A percentile compares a stretch with the other conserved stretches of the same genome.
Conservation (phyloP, 2,329 filamentous ascomycete species). For the Orbilia blumenaviensis region DNA sequence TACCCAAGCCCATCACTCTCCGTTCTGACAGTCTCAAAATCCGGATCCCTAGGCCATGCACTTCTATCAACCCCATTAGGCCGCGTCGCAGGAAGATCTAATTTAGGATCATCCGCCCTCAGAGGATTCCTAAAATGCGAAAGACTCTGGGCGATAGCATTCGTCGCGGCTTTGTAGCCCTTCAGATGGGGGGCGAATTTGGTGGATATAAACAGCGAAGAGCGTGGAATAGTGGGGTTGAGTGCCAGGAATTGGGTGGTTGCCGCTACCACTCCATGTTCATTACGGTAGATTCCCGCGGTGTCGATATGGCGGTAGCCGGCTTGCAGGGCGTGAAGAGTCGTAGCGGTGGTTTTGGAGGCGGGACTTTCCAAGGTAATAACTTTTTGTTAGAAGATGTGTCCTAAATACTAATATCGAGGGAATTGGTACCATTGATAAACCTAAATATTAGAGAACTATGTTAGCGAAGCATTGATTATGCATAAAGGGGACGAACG, state of each 20-base stretch:
- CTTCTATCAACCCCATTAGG: slow-evolving; percentile 13
- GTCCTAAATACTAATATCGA: background rate
- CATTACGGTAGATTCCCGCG: slow-evolving; percentile 69
- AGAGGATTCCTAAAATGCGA: slow-evolving; percentile 45
- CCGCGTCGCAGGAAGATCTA: slow-evolving; percentile 15
- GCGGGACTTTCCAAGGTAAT: slow-evolving; percentile 58
- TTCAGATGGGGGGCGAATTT: slow-evolving; percentile 67
- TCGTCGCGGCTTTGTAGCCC: slow-evolving; percentile 72
- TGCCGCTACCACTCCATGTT: slow-evolving; percentile 66
- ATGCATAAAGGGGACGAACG: background rate
- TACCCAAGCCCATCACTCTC: slow-evolving; percentile 48
- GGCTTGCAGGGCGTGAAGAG: slow-evolving; percentile 64
- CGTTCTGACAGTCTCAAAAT: background rate
- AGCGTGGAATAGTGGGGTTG: slow-evolving; percentile 65
- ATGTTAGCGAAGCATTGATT: background rate
- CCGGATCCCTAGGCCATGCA: slow-evolving; percentile 34
- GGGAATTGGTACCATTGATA: slow-evolving; percentile 34
- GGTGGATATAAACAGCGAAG: slow-evolving; percentile 71
- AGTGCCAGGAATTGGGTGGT: slow-evolving; percentile 61
- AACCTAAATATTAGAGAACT: slow-evolving; percentile 6
- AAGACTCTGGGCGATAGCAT: slow-evolving; percentile 49
- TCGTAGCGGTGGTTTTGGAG: slow-evolving; percentile 60
- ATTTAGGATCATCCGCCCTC: slow-evolving; percentile 35
- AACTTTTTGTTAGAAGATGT: background rate
- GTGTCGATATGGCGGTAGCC: slow-evolving; percentile 71